Evolutionary conservation across 495 filamentous ascomycete genomes (phyloP).

Genomic region (Talaromyces liani): DNA sequence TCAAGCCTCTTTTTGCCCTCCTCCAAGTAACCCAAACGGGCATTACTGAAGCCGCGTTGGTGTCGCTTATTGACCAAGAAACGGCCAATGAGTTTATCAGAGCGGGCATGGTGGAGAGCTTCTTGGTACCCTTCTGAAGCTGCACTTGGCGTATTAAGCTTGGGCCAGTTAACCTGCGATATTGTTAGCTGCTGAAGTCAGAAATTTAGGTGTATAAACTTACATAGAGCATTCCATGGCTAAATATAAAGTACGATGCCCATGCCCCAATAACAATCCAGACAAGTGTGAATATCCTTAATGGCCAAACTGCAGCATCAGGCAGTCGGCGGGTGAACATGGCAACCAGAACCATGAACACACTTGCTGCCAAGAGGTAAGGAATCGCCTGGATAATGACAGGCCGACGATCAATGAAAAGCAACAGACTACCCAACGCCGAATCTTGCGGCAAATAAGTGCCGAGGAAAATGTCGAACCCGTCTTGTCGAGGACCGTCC

Average conservation of each 20-base stretch:
- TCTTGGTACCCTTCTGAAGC: slow-evolving; percentile 86
- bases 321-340: slow-evolving; percentile 61
- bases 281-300: slow-evolving; percentile 69
- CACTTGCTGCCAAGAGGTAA: slow-evolving; percentile 77
- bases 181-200: slow-evolving; percentile 3
- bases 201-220: no score
- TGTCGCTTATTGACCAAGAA: slow-evolving; percentile 56
- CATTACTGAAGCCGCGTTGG: slow-evolving; percentile 70
- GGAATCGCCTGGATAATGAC: slow-evolving; percentile 82
- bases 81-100: slow-evolving; percentile 68
- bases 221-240: slow-evolving; percentile 88
- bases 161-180: slow-evolving; percentile 94
- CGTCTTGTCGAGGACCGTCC: slow-evolving; percentile 90
- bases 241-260: slow-evolving; percentile 64
- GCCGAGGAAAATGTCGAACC: slow-evolving; percentile 89
- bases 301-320: slow-evolving; percentile 63
- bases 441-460: slow-evolving; percentile 65
- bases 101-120: slow-evolving; percentile 64
- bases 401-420: slow-evolving; percentile 84
- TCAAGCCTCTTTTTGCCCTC: slow-evolving; percentile 97
- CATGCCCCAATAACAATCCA: slow-evolving; percentile 64
- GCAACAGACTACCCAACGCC: slow-evolving; percentile 51
- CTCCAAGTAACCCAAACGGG: slow-evolving; percentile 72
- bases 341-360: slow-evolving; percentile 81
- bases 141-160: slow-evolving; percentile 77